Percentiles rank a stretch among this genome's conserved stretches.
Conservation (phyloP, 2,329 filamentous ascomycete genomes). For the Teratosphaeria gauchensis region DNA sequence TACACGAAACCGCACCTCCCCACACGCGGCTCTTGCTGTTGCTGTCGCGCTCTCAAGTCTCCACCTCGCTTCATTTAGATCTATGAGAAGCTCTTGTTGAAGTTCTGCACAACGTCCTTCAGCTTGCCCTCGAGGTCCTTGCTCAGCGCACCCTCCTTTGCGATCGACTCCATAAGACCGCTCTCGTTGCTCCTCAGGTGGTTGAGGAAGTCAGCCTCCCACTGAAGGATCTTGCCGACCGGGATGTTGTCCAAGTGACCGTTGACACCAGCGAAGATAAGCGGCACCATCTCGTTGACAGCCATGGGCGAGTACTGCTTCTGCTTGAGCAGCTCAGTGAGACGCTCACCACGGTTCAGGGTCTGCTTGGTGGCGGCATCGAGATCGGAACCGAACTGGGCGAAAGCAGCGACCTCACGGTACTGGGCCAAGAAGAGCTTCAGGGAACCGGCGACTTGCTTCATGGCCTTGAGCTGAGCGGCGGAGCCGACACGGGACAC, state of each 20-base stretch:
- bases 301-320: constrained; percentile 99
- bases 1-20: constrained; percentile 6
- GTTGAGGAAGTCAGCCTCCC: constrained; percentile 89
- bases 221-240: constrained; percentile 81
- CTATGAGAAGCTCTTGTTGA: constrained; percentile 85
- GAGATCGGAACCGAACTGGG: constrained; percentile 99
- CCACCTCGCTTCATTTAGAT: not conserved
- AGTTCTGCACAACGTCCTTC: constrained; percentile 64
- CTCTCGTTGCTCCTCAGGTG: constrained; percentile 87
- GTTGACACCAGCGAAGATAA: constrained; percentile 99
- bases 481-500: constrained; percentile 99
- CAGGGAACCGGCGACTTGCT: constrained; percentile 98
- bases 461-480: constrained; percentile 99
- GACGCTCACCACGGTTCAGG: constrained; percentile 93
- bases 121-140: constrained; percentile 83
- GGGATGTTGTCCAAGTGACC: constrained; percentile 83
- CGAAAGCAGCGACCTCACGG: constrained; percentile 99
- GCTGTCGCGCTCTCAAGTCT: not conserved
- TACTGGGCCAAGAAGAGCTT: constrained; percentile 99
- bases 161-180: constrained; percentile 74
- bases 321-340: constrained; percentile 98
- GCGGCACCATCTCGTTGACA: constrained; percentile 98
- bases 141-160: constrained; percentile 91
- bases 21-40: not conserved
- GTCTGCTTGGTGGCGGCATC: constrained; percentile 99